Evolutionary conservation across 2,329 filamentous ascomycete species (phyloP).

Genomic region (Paracamarosporium sp.): DNA sequence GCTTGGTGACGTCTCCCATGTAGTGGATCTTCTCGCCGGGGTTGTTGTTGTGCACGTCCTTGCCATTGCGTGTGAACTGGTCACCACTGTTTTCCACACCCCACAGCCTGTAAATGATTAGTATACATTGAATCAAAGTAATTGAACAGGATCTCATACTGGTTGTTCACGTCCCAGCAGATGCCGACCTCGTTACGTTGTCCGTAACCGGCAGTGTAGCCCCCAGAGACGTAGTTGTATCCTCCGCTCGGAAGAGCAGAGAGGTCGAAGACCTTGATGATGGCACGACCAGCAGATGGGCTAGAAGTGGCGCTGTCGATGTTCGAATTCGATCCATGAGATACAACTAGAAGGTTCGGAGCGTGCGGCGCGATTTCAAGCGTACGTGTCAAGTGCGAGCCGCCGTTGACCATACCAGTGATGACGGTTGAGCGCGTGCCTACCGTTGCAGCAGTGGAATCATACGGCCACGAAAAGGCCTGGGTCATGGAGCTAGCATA

Average conservation of each 20-base stretch:
- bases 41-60: slow-evolving; percentile 72
- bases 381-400: slow-evolving; percentile 69
- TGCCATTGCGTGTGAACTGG: slow-evolving; percentile 62
- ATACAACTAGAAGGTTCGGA: slow-evolving; percentile 67
- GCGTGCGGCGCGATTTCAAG: slow-evolving; percentile 64
- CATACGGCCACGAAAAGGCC: slow-evolving; percentile 70
- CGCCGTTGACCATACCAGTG: slow-evolving; percentile 64
- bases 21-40: slow-evolving; percentile 77
- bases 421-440: slow-evolving; percentile 61
- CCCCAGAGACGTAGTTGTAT: slow-evolving; percentile 60
- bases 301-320: slow-evolving; percentile 62
- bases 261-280: slow-evolving; percentile 68
- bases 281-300: slow-evolving; percentile 63
- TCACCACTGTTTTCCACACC: slow-evolving; percentile 75
- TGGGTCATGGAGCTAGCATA: slow-evolving; percentile 63
- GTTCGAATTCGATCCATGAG: slow-evolving; percentile 68
- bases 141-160: slow-evolving; percentile 54
- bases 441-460: slow-evolving; percentile 56
- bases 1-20: slow-evolving; percentile 60
- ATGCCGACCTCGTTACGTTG: slow-evolving; percentile 75
- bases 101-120: slow-evolving; percentile 36
- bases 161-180: slow-evolving; percentile 41
- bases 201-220: slow-evolving; percentile 66
- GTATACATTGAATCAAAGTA: background rate
- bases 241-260: slow-evolving; percentile 44